Percentiles rank a stretch among this genome's conserved stretches.
Conservation (phyloP, 2,329 filamentous ascomycete species). For the Verticillium tricorpus region DNA sequence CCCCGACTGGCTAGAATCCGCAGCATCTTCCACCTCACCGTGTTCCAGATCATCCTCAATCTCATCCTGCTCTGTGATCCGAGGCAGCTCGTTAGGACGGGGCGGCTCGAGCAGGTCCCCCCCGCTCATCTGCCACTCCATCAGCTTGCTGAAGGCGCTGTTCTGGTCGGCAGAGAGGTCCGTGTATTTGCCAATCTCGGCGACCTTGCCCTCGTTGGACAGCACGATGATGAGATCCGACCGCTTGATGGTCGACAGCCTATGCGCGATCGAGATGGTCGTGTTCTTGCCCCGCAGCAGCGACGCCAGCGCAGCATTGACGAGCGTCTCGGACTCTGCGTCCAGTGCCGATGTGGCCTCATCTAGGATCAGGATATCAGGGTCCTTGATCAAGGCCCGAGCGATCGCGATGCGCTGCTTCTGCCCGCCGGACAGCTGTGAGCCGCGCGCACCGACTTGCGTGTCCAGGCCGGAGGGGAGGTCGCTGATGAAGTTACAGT, state of each 20-base stretch:
- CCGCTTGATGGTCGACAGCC: conserved; percentile 92
- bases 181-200: conserved; percentile 81
- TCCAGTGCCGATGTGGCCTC: conserved; percentile 95
- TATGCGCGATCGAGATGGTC: conserved; percentile 95
- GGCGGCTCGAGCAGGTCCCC: conserved; percentile 53
- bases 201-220: conserved; percentile 78
- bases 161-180: conserved; percentile 67
- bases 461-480: conserved; percentile 96
- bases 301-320: conserved; percentile 81
- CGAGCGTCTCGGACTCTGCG: conserved; percentile 92
- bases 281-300: conserved; percentile 86
- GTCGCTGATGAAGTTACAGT: conserved; percentile 94
- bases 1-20: conserved; percentile 8
- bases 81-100: conserved; percentile 23
- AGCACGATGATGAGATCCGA: conserved; percentile 94
- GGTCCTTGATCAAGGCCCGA: conserved; percentile 87
- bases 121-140: conserved; percentile 98
- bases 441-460: conserved; percentile 84
- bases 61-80: conserved; percentile 48
- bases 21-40: conserved; percentile 6
- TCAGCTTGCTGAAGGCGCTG: conserved; percentile 88
- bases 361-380: conserved; percentile 93
- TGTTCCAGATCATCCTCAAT: conserved; percentile 38
- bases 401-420: conserved; percentile 98
- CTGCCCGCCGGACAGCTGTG: conserved; percentile 91